phyloP scores from a whole-genome alignment of 1,139 yeast genomes.

The Saccharomyces hybrid region DNA sequence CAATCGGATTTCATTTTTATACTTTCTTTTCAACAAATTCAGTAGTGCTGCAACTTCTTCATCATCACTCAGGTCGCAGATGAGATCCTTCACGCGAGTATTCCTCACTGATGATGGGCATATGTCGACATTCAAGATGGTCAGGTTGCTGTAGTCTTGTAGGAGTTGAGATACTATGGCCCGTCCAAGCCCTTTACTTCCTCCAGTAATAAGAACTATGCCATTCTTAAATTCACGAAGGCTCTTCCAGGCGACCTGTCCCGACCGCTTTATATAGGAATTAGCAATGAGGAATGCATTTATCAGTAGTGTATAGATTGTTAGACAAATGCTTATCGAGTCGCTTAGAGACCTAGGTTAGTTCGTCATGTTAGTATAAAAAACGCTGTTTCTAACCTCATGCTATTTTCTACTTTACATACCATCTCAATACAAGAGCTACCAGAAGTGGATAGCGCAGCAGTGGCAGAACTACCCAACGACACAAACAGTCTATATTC shows the following conservation, averaged over 20 bases:
- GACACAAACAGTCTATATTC: constrained; percentile 12
- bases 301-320: not conserved
- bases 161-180: constrained; percentile 37
- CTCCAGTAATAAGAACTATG: constrained; percentile 42
- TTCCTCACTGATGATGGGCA: constrained; percentile 28
- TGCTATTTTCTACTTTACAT: constrained; percentile 3
- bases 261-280: constrained; percentile 3
- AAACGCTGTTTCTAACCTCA: not conserved
- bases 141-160: constrained; percentile 25
- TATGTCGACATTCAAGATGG: constrained; percentile 46
- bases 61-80: constrained; percentile 47
- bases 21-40: constrained; percentile 28
- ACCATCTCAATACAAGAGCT: constrained; percentile 5
- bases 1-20: constrained; percentile 38
- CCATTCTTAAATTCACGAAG: not conserved
- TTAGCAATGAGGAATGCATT: not conserved
- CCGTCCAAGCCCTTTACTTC: constrained; percentile 53
- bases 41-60: constrained; percentile 31
- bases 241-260: constrained; percentile 12
- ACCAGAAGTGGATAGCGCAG: constrained; percentile 15
- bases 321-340: not conserved
- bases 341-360: not conserved
- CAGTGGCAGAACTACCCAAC: constrained; percentile 14
- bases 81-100: constrained; percentile 30
- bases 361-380: not conserved